Evolutionary conservation across 257 asterid genomes (phyloP).

Genomic region (Apocynum venetum): DNA sequence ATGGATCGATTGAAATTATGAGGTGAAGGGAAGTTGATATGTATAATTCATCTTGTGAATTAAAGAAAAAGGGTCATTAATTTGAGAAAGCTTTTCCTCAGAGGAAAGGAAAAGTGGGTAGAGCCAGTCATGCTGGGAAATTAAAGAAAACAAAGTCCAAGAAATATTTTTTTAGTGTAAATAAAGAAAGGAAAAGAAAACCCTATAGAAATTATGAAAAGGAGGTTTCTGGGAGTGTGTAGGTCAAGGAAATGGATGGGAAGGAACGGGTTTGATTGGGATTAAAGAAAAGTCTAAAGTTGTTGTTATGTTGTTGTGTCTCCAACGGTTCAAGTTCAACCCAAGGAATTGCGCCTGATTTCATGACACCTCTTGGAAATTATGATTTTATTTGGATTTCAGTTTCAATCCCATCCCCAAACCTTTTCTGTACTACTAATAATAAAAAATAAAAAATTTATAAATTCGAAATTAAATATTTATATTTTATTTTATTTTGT

Average conservation of each 20-base stretch:
- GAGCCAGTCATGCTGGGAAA: background rate
- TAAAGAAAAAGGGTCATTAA: background rate
- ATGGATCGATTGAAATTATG: background rate
- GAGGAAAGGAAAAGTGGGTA: slow-evolving; percentile 6
- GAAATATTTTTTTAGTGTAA: background rate
- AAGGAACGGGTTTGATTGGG: slow-evolving; percentile 5
- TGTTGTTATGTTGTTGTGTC: slow-evolving; percentile 8
- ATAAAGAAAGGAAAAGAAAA: background rate
- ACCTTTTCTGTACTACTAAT: background rate
- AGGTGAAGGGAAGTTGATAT: background rate
- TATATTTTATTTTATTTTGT: no score
- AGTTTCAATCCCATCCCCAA: background rate
- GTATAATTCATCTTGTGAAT: background rate
- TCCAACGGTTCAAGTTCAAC: background rate
- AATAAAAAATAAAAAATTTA: no score
- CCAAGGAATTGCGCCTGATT: slow-evolving; percentile 18
- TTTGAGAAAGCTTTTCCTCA: slow-evolving; percentile 4
- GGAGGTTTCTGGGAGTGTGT: background rate
- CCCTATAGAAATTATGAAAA: slow-evolving; percentile 1
- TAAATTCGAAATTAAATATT: no score
- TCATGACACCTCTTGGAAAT: slow-evolving; percentile 18
- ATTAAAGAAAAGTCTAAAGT: slow-evolving; percentile 9
- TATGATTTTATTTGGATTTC: slow-evolving; percentile 9
- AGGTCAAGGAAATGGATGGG: slow-evolving; percentile 10
- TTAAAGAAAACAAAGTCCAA: background rate